phyloP scores from a whole-genome alignment of 805 yeast genomes.

The Myxozyma monticola region DNA sequence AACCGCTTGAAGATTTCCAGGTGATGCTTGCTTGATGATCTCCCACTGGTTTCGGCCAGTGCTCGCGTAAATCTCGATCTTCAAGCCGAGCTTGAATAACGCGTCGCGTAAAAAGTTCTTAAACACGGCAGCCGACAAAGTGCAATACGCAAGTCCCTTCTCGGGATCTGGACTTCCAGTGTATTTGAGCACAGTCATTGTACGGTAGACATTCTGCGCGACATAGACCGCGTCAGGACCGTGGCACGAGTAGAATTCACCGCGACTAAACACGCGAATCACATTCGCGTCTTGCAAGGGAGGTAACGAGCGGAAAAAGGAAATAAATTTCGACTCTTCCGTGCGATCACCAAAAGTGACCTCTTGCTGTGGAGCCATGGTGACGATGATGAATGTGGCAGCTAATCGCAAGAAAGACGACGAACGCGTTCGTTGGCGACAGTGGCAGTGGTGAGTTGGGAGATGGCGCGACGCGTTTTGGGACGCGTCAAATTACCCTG shows the following conservation, averaged over 20 bases:
- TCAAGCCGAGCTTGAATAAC: slow-evolving; percentile 67
- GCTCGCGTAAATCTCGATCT: slow-evolving; percentile 70
- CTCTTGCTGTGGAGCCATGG: neutral
- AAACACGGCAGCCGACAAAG: slow-evolving; percentile 75
- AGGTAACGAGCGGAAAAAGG: slow-evolving; percentile 31
- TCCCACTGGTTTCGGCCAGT: slow-evolving; percentile 50
- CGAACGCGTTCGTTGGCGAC: neutral
- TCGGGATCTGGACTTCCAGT: slow-evolving; percentile 41
- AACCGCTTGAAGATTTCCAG: slow-evolving; percentile 80
- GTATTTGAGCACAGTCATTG: slow-evolving; percentile 73
- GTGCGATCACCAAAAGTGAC: slow-evolving; percentile 50
- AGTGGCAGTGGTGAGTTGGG: neutral
- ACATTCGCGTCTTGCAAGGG: slow-evolving; percentile 11
- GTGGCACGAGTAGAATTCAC: slow-evolving; percentile 73
- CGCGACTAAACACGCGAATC: slow-evolving; percentile 25
- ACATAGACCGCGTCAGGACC: slow-evolving; percentile 76
- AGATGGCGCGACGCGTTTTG: neutral
- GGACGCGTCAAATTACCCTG: neutral
- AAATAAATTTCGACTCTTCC: slow-evolving; percentile 44
- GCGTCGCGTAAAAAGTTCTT: slow-evolving; percentile 62
- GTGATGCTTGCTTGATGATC: slow-evolving; percentile 66
- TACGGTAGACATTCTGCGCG: slow-evolving; percentile 81
- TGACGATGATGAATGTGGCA: neutral
- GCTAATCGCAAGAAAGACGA: neutral
- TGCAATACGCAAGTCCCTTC: slow-evolving; percentile 59